Conservation (phyloP, 805 yeast species). For the Sugiyamaella boreocaroliniensis region DNA sequence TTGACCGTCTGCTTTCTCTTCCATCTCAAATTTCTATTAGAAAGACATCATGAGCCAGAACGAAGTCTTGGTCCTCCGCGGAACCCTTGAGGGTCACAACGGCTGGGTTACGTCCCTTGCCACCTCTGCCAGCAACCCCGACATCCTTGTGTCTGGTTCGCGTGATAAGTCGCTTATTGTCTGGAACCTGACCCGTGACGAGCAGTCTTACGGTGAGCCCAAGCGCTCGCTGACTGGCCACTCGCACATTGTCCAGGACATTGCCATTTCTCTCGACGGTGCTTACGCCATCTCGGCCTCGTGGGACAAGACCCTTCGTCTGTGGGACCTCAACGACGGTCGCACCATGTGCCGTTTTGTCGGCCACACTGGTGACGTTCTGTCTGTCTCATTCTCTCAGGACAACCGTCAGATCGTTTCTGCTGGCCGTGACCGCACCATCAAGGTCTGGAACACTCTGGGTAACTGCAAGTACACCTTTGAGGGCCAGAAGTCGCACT, state of each 20-base stretch:
- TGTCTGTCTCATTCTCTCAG: conserved; percentile 93
- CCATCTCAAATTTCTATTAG: neutral
- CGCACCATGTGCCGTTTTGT: conserved; percentile 89
- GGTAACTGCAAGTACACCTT: conserved; percentile 95
- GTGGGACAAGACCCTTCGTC: conserved; percentile 99
- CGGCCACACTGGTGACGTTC: conserved; percentile 96
- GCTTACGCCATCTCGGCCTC: conserved; percentile 96
- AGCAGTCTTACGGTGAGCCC: conserved; percentile 96
- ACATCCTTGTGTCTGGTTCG: conserved; percentile 94
- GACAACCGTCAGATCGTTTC: conserved; percentile 97
- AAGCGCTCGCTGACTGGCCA: conserved; percentile 96
- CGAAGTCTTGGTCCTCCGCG: conserved; percentile 99
- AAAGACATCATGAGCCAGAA: conserved; percentile 27
- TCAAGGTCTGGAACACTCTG: conserved; percentile 98
- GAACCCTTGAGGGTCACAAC: conserved; percentile 93
- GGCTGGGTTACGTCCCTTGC: conserved; percentile 99
- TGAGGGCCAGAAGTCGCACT: conserved; percentile 64
- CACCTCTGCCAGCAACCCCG: conserved; percentile 97
- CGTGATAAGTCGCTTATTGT: conserved; percentile 98
- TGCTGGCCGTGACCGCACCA: conserved; percentile 98
- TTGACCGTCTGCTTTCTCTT: neutral
- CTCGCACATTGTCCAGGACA: conserved; percentile 98
- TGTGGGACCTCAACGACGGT: conserved; percentile 96
- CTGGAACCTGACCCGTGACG: conserved; percentile 96
- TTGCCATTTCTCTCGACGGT: conserved; percentile 96